Evolutionary conservation across 208 protist species (phyloP).

Genomic region (Crithidia sp.): DNA sequence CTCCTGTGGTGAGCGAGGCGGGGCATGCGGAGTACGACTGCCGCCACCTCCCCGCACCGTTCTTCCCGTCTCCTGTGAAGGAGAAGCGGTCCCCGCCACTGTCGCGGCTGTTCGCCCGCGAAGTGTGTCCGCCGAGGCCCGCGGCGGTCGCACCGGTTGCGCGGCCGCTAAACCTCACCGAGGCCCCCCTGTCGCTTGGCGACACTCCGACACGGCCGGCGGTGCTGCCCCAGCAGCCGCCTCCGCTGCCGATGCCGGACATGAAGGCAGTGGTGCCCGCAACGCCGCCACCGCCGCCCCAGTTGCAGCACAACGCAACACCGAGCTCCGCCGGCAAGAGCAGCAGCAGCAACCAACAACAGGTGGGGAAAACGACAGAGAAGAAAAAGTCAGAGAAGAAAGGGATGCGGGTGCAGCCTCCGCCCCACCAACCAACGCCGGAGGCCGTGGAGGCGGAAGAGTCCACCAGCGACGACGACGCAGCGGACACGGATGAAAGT

Average conservation of each 20-base stretch:
- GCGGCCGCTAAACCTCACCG: not conserved
- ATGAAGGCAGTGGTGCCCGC: not conserved
- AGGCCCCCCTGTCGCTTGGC: not conserved
- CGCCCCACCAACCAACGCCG: no score
- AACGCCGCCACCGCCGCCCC: not conserved
- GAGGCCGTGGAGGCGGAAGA: no score
- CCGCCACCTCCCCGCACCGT: constrained; percentile 8
- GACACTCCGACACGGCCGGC: not conserved
- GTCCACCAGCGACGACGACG: no score
- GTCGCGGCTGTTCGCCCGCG: not conserved
- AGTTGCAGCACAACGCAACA: not conserved
- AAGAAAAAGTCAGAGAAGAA: no score
- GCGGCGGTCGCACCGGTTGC: not conserved
- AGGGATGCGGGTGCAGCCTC: no score
- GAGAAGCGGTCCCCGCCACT: not conserved
- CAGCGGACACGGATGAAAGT: no score
- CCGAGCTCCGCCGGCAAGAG: no score
- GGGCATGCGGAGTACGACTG: constrained; percentile 16
- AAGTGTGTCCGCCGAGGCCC: not conserved
- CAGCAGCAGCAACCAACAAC: no score
- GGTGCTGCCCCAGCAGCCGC: not conserved
- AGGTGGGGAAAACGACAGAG: no score
- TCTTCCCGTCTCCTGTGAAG: not conserved
- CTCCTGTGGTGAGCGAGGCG: not conserved
- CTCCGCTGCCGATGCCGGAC: not conserved